These are phyloP conservation scores for Phaffia rhodozyma DNA, from an alignment of 1,284 basidiomycete genomes.

Conservation along the genomic window DNA sequence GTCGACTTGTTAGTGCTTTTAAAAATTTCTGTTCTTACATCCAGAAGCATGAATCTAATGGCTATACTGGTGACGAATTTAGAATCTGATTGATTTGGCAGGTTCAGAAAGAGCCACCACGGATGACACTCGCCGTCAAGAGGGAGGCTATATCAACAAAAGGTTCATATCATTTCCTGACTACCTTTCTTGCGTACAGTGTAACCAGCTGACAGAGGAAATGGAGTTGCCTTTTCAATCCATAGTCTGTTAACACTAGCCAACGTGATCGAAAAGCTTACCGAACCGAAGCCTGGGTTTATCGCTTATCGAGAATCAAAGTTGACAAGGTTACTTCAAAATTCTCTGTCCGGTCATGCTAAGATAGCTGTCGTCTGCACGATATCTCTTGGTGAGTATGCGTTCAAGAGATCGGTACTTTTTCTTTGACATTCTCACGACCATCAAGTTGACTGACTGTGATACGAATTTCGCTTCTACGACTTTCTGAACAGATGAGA, in stretches of 20 bases:
- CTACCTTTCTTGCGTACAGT: neutral
- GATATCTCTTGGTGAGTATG: conserved; percentile 28
- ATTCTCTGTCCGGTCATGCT: conserved; percentile 44
- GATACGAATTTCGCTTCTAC: neutral
- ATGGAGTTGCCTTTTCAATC: neutral
- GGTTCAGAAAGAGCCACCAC: conserved; percentile 45
- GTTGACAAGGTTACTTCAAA: conserved; percentile 42
- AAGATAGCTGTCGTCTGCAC: conserved; percentile 47
- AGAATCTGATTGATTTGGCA: conserved; percentile 46
- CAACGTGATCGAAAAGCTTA: conserved; percentile 46
- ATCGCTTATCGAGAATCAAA: conserved; percentile 47
- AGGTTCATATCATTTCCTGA: conserved; percentile 27
- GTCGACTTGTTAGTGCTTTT: no score
- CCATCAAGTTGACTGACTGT: conserved; percentile 25
- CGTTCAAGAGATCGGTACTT: neutral
- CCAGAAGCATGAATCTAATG: no score
- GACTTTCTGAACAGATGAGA: conserved; percentile 26
- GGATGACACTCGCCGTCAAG: conserved; percentile 41
- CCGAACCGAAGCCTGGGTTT: conserved; percentile 35
- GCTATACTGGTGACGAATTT: neutral
- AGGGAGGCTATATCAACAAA: conserved; percentile 47
- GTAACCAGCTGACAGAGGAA: neutral
- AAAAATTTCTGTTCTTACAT: no score
- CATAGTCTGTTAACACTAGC: conserved; percentile 38
- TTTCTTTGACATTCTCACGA: neutral